phyloP scores from a whole-genome alignment of 148 eudicot species.

The Oxyria digyna region DNA sequence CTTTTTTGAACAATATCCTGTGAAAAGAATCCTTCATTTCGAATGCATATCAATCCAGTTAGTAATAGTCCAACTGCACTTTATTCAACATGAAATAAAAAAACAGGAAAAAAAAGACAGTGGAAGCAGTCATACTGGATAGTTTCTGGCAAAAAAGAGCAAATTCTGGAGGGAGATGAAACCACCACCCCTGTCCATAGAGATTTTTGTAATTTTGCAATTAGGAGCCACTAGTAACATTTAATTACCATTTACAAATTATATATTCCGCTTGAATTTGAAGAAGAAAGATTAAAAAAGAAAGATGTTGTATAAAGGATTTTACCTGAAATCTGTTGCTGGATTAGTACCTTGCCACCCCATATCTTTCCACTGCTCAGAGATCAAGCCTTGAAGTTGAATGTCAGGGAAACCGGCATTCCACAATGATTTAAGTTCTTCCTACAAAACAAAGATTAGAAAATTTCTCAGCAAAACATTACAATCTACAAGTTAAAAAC shows the following conservation, averaged over 20 bases:
- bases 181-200: constrained; percentile 66
- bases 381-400: constrained; percentile 51
- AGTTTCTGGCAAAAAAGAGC: constrained; percentile 64
- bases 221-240: background rate
- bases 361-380: constrained; percentile 97
- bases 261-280: background rate
- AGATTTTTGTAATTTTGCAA: background rate
- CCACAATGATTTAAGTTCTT: constrained; percentile 70
- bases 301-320: background rate
- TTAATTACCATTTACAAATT: background rate
- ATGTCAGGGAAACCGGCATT: constrained; percentile 55
- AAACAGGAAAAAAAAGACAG: background rate
- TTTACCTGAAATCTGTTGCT: constrained; percentile 88
- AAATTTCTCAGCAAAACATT: background rate
- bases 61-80: constrained; percentile 9
- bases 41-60: constrained; percentile 19
- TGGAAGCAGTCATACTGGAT: constrained; percentile 43
- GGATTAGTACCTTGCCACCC: constrained; percentile 98
- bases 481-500: background rate
- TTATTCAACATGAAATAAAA: background rate
- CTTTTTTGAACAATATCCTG: constrained; percentile 68
- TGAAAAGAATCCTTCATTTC: constrained; percentile 58
- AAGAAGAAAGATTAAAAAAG: background rate
- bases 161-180: constrained; percentile 73
- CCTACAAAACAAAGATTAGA: constrained; percentile 28